Base-by-base conservation (phyloP, 2,329 filamentous ascomycete species). In the Fonsecaea erecta region DNA sequence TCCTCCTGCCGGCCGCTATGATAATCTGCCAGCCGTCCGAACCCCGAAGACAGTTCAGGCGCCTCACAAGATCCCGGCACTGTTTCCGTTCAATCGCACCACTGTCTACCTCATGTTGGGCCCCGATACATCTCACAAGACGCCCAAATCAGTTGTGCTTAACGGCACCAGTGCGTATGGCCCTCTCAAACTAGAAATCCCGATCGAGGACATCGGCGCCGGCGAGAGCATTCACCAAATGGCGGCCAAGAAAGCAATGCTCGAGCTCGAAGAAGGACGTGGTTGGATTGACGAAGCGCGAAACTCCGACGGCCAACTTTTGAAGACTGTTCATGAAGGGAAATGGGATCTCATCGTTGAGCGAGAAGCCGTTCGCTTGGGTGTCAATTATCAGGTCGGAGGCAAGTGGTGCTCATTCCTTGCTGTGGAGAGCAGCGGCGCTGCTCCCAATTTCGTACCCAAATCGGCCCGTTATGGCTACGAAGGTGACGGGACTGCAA, bases 401-500 rank as follows among this genome's bases (percentile, higher is more conserved):
- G 85, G 88, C 1, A 90, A 88, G 72, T 90, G 86, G 84, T 90
- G 86, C 71, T 90, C 88, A 0, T 93, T 92, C 68, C 86, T 92
- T 2, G 90, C 90, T 1, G 81, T 90, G 1, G 81, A 88, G 66
- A 77, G 81, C 8, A 24, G 37, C 14, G 3, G 18, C 37, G 37
- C 28, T n/a, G n/a, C n/a, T n/a, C n/a, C n/a, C n/a, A n/a, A n/a
- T n/a, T n/a, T n/a, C n/a, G n/a, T n/a, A n/a, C n/a, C n/a, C n/a
- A n/a, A n/a, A n/a, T n/a, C n/a, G n/a, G n/a, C n/a, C n/a, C n/a
- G n/a, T n/a, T n/a, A n/a, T n/a, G n/a, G n/a, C n/a, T n/a, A n/a
- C n/a, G n/a, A n/a, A n/a, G n/a, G n/a, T n/a, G n/a, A n/a, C n/a
- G n/a, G n/a, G n/a, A n/a, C n/a, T n/a, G n/a, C n/a, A n/a, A n/a